Conservation (phyloP, 176 grass and related monocot species). For the Carex myosuroides region DNA sequence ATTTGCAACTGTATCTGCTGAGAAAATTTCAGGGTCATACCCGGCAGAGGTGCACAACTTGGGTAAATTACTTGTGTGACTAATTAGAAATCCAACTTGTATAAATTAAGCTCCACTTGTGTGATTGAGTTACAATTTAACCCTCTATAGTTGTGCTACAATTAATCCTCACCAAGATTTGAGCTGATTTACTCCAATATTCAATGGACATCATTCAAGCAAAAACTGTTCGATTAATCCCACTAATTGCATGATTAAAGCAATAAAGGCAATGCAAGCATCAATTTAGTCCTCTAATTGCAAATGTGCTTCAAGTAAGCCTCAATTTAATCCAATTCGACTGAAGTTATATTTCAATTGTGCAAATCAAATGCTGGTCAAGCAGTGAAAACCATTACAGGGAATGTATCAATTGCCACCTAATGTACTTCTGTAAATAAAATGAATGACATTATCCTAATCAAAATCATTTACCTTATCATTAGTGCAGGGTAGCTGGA, state of each 20-base stretch:
- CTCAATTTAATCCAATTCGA: not conserved
- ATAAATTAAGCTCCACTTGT: not conserved
- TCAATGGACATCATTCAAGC: not conserved
- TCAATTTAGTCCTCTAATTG: not conserved
- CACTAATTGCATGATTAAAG: not conserved
- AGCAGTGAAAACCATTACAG: not conserved
- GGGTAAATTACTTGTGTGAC: constrained; percentile 32
- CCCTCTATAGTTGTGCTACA: not conserved
- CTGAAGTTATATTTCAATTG: not conserved
- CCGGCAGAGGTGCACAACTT: constrained; percentile 81
- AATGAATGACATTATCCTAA: not conserved
- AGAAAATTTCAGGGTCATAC: constrained; percentile 65
- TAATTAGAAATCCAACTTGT: not conserved
- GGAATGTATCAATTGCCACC: not conserved
- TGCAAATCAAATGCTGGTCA: not conserved
- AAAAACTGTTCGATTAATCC: not conserved
- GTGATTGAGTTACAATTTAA: constrained; percentile 3
- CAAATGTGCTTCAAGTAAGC: not conserved
- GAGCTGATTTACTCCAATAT: not conserved
- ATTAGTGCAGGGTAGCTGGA: constrained; percentile 92
- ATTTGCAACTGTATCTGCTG: constrained; percentile 61
- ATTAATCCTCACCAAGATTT: not conserved
- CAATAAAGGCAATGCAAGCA: not conserved
- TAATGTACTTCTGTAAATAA: not conserved
- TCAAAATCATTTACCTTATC: not conserved